Evolutionary conservation across 2,329 filamentous ascomycete genomes (phyloP).

Genomic region (Diaporthe sp.): DNA sequence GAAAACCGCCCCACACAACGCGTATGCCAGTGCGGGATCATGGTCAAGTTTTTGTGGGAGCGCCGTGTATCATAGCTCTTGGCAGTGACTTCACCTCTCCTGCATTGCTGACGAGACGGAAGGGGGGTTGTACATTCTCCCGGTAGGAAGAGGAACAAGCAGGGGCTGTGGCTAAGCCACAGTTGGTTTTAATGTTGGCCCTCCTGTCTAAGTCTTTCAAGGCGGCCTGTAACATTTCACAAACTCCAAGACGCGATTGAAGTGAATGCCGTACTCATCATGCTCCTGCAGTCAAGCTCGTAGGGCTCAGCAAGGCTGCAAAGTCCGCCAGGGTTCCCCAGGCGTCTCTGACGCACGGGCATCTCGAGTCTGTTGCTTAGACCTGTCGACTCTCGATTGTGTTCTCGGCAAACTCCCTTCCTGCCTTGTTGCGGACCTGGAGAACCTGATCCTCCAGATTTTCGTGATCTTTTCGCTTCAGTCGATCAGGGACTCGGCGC

Average conservation of each 20-base stretch:
- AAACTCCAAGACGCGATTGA: neutral
- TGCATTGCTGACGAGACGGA: too few relatives aligned
- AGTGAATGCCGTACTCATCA: neutral
- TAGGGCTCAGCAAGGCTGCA: slow-evolving; percentile 14
- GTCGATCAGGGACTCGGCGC: slow-evolving; percentile 14
- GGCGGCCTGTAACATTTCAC: neutral
- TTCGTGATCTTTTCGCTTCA: slow-evolving; percentile 17
- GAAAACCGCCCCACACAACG: neutral
- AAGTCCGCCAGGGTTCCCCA: neutral
- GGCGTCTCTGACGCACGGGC: slow-evolving; percentile 6
- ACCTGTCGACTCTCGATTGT: neutral
- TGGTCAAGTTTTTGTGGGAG: slow-evolving; percentile 10
- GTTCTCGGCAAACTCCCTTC: neutral
- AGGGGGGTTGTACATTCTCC: neutral
- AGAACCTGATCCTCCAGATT: slow-evolving; percentile 22
- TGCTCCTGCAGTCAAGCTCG: slow-evolving; percentile 1
- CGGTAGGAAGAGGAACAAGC: neutral
- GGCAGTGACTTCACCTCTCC: neutral
- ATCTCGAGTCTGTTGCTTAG: neutral
- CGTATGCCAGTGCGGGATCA: neutral
- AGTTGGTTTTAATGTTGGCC: neutral
- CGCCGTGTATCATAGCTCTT: slow-evolving; percentile 12
- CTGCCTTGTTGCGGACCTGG: neutral
- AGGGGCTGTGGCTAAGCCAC: neutral
- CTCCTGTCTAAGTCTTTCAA: neutral